Conservation (phyloP, 2,329 filamentous ascomycete genomes). For the Diplocarpon rosae region DNA sequence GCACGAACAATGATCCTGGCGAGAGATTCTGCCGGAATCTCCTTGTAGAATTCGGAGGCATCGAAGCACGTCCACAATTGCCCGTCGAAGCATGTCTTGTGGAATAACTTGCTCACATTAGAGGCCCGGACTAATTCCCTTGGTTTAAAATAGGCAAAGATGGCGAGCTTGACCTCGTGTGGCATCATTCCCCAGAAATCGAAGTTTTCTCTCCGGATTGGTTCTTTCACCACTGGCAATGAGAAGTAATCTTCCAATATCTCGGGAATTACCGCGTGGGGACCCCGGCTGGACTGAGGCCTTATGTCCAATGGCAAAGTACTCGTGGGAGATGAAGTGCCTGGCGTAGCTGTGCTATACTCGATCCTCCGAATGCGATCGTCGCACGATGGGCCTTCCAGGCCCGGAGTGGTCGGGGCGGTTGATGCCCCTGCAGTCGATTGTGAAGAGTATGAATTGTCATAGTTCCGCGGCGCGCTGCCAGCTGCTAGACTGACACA, state of each 20-base stretch:
- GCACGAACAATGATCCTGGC: conserved; percentile 75
- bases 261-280: conserved; percentile 19
- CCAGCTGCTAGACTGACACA: conserved; percentile 24
- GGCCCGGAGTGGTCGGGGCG: conserved; percentile 25
- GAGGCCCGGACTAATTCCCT: conserved; percentile 74
- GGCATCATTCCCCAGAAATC: conserved; percentile 77
- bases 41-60: conserved; percentile 72
- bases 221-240: conserved; percentile 11
- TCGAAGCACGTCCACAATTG: conserved; percentile 86
- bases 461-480: conserved; percentile 20
- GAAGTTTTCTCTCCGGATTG: conserved; percentile 31
- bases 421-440: conserved; percentile 21
- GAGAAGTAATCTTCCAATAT: conserved; percentile 27
- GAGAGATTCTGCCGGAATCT: conserved; percentile 75
- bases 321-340: conserved; percentile 17
- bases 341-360: conserved; percentile 10
- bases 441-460: conserved; percentile 20
- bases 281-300: conserved; percentile 12
- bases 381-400: conserved; percentile 20
- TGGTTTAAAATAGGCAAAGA: conserved; percentile 66
- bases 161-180: conserved; percentile 66
- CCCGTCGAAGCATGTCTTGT: conserved; percentile 82
- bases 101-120: conserved; percentile 64
- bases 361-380: conserved; percentile 15
- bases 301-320: conserved; percentile 15